Evolutionary conservation across 441 rosid genomes (phyloP), one percentile per base, ranked within the genome.

Genomic region (Adansonia rubrostipa): DNA sequence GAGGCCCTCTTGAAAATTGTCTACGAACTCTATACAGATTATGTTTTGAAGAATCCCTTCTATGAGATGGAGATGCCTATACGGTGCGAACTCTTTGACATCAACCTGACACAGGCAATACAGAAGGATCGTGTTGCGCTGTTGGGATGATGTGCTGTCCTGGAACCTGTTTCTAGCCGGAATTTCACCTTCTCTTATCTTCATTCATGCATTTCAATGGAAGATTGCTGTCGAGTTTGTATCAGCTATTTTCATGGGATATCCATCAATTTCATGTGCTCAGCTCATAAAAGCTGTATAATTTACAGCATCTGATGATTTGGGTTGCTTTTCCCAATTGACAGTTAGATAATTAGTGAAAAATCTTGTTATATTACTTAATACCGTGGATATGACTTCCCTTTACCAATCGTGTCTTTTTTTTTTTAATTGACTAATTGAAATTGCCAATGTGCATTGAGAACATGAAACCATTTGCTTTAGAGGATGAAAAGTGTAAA

Each of bases 61-160:
- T 95, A 95, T 54, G 99, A 95, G 89, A 93, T 93, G 93, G 99
- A 95, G 89, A 93, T 93, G 98, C 99, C 98, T 22, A 95, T 93
- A 42, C 87, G 99, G 61, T 93, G 99, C n/a, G 96, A 93, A 82
- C 98, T 93, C 78, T 95, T 92, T 62, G 99, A 95, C 80, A 86
- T 91, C 87, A 91, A 92, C 83, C 81, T 95, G 78, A 78, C 91
- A 45, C 96, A 88, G 84, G 92, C 92, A 5, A 84, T 93, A 66
- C 97, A 92, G 85, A 90, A 90, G 81, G 97, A 95, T 11, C 94
- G 93, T 0, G 90, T 92, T 56, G 88, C 90, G 1, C 74, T 90
- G 83, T 77, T 89, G 84, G 92, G 93, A 51, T 80, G 98, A 81
- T 92, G 82, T 87, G 28, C 75, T 36, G 19, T 3, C 19, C 28